Evolutionary conservation across 164 flowering plant species (phyloP).

Genomic region (Kingdonia uniflora): DNA sequence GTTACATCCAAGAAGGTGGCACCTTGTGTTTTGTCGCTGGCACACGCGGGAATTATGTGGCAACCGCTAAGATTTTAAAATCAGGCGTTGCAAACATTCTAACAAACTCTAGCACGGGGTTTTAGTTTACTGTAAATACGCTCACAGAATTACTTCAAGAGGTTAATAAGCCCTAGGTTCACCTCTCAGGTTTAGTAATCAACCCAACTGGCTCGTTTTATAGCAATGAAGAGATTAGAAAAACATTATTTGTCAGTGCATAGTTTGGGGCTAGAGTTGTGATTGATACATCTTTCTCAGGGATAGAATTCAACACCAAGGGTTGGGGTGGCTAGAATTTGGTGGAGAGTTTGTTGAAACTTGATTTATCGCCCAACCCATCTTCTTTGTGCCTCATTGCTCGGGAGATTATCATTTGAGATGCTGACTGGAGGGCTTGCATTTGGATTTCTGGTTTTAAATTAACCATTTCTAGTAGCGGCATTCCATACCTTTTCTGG

Average conservation of each 20-base stretch:
- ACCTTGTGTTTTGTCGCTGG: conserved; percentile 80
- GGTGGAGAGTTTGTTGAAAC: no score
- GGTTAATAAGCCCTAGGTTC: no score
- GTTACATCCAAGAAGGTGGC: conserved; percentile 90
- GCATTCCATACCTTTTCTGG: conserved; percentile 52
- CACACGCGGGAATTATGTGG: conserved; percentile 62
- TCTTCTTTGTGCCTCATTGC: conserved; percentile 53
- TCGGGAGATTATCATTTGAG: conserved; percentile 72
- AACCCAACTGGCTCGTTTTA: conserved; percentile 82
- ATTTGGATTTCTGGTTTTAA: no score
- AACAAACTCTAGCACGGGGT: conserved; percentile 47
- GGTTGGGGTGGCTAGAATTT: no score
- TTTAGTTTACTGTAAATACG: conserved; percentile 60
- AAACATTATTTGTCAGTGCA: conserved; percentile 51
- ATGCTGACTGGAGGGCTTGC: conserved; percentile 68
- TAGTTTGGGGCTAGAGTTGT: conserved; percentile 70
- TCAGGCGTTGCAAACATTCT: conserved; percentile 47
- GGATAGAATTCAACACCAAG: no score
- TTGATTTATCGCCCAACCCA: conserved; percentile 20
- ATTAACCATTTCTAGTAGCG: conserved; percentile 44
- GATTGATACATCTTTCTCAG: no score
- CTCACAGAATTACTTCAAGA: no score
- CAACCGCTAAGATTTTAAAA: conserved; percentile 76
- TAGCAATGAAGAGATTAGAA: conserved; percentile 54
- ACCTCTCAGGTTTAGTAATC: no score